Percentiles rank a stretch among this genome's conserved stretches.
These are phyloP conservation scores for Amborella trichopoda DNA, from an alignment of 164 flowering plant species.

Conservation along the genomic window DNA sequence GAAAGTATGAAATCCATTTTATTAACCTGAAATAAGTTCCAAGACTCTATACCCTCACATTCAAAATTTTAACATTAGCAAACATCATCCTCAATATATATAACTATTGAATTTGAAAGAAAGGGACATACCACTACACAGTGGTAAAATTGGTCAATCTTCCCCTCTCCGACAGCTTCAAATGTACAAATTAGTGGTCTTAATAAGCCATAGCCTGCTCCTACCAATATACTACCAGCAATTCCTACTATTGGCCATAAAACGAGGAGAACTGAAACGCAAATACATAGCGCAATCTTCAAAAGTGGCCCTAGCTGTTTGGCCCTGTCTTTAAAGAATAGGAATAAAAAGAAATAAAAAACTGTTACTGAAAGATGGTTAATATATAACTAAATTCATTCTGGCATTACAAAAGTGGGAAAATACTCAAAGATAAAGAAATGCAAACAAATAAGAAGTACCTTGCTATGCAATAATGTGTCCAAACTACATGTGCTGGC, in stretches of 20 bases:
- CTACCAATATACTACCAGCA: constrained; percentile 47
- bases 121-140: constrained; percentile 46
- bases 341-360: background rate
- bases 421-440: background rate
- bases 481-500: constrained; percentile 59
- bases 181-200: constrained; percentile 72
- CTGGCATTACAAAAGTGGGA: background rate
- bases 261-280: constrained; percentile 28
- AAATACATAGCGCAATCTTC: constrained; percentile 48
- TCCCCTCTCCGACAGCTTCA: constrained; percentile 83
- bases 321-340: constrained; percentile 35
- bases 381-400: background rate
- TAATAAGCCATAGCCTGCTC: constrained; percentile 59
- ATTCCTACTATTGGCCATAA: constrained; percentile 69
- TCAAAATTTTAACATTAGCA: too few relatives aligned
- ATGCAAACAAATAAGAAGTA: constrained; percentile 7
- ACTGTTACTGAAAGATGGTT: background rate
- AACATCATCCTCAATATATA: too few relatives aligned
- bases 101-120: background rate
- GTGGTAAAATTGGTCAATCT: constrained; percentile 39
- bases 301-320: constrained; percentile 62
- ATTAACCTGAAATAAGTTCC: too few relatives aligned
- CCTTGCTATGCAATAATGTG: constrained; percentile 54
- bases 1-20: constrained; percentile 3
- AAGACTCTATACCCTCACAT: too few relatives aligned